Base-by-base conservation (phyloP, 2,329 filamentous ascomycete species). In the Phialophora tarda region DNA sequence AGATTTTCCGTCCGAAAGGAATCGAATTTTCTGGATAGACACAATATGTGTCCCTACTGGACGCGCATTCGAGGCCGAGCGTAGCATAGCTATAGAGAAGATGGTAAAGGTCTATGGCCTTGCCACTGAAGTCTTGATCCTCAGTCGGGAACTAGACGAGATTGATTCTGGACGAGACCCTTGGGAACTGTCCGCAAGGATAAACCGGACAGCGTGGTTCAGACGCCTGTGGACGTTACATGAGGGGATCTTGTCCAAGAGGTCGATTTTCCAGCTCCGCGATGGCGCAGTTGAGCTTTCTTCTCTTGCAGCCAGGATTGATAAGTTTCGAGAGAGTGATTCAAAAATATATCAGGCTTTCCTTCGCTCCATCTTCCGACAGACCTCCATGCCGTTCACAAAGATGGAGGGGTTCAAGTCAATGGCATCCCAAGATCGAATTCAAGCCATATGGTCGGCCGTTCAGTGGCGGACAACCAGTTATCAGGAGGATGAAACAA, bases 161-260 rank as follows among this genome's bases (percentile, higher is more conserved):
- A 32, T 56, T 28, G 24, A 26, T 56, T 56, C 53, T 11, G 12
- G n/a, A 8, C 24, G 24, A 21, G n/a, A 6, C 24, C 30, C 53
- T 3, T 56, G 53, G 53, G 53, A 56, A 56, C 26, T 56, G 5
- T 56, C 53, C 10, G 28, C 53, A 32, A 56, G 53, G 11, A 56
- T 56, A 14, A 56, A 56, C 28, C 26, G 53, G n/a, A 34, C 53
- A n/a, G 53, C 26, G 24, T 56, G 53, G 53, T 56, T 56, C 53
- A 26, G 53, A 17, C 53, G 26, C 14, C 14, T 56, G 3, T 56
- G 53, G 53, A 56, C 53, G n/a, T 56, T 56, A n/a, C 53, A 56
- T 34, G 53, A 56, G 30, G 53, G 53, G 4, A 56, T 56, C 53
- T 28, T 56, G 10, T 56, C 53, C 6, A 12, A 21, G 30, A 56